These are phyloP conservation scores for Oryza rufipogon DNA, from an alignment of 176 grass and related monocot genomes.

Conservation along the genomic window DNA sequence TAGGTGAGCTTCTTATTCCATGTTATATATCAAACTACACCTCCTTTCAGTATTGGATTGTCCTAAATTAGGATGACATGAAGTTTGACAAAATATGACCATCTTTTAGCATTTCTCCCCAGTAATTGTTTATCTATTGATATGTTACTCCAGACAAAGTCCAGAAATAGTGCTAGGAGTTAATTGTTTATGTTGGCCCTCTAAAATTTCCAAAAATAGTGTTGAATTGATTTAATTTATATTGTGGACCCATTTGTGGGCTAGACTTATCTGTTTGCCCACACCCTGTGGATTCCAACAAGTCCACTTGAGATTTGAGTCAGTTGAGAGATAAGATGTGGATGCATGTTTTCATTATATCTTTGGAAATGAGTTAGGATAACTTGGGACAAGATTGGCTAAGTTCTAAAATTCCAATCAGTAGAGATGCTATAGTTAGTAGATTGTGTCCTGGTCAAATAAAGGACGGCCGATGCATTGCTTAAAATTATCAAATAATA, in stretches of 20 bases:
- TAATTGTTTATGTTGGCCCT: not conserved
- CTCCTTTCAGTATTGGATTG: not conserved
- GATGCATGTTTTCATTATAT: not conserved
- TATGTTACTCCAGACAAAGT: constrained; percentile 1
- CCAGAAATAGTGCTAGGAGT: not conserved
- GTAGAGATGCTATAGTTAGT: not conserved
- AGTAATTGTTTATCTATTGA: not conserved
- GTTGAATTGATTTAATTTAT: constrained; percentile 2
- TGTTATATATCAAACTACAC: not conserved
- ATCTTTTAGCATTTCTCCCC: not conserved
- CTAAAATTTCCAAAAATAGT: not conserved
- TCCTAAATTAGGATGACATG: not conserved
- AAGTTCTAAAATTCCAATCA: not conserved
- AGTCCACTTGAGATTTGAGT: not conserved
- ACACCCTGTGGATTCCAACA: not conserved
- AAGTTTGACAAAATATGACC: not conserved
- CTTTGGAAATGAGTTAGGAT: not conserved
- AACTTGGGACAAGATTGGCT: not conserved
- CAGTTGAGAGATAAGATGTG: not conserved
- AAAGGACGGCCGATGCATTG: not conserved
- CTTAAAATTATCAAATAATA: not conserved
- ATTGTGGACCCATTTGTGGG: not conserved
- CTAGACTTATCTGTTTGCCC: not conserved
- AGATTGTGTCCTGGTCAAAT: not conserved
- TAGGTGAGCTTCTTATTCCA: constrained; percentile 54